phyloP scores from a whole-genome alignment of 1,139 yeast genomes.

The Trichomonascaceae sp. region DNA sequence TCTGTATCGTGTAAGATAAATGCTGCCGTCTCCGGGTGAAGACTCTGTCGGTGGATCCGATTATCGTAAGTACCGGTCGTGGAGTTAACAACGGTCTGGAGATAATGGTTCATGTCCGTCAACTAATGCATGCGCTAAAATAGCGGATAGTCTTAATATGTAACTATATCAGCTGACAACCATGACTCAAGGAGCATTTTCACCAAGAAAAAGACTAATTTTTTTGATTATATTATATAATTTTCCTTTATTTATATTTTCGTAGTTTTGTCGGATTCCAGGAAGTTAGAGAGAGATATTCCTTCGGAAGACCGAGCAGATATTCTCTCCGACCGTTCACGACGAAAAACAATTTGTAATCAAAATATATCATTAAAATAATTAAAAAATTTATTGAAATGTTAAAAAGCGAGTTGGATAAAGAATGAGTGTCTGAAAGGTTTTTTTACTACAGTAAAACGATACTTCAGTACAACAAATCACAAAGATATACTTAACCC shows the following conservation, averaged over 20 bases:
- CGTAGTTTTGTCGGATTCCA: no score
- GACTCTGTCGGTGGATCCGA: neutral
- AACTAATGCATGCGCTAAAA: neutral
- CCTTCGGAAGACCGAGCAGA: no score
- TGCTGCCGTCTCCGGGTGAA: neutral
- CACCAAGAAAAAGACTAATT: no score
- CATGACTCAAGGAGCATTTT: neutral
- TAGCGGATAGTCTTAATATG: neutral
- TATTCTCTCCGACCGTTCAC: no score
- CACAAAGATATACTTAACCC: no score
- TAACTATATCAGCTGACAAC: neutral
- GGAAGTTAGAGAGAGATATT: no score
- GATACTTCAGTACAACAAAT: no score
- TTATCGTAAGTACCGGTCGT: neutral
- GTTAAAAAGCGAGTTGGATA: neutral
- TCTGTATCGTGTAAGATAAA: neutral
- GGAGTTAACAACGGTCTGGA: neutral
- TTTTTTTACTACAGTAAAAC: constrained; percentile 55
- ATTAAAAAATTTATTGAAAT: neutral
- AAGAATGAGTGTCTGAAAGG: constrained; percentile 15
- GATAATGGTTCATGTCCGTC: neutral
- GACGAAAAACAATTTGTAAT: no score
- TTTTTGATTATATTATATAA: no score
- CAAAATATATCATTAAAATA: no score
- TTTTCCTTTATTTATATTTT: no score